Evolutionary conservation across 345 rosid species (phyloP), one percentile per base, ranked within the genome.

Genomic region (Populus alba): DNA sequence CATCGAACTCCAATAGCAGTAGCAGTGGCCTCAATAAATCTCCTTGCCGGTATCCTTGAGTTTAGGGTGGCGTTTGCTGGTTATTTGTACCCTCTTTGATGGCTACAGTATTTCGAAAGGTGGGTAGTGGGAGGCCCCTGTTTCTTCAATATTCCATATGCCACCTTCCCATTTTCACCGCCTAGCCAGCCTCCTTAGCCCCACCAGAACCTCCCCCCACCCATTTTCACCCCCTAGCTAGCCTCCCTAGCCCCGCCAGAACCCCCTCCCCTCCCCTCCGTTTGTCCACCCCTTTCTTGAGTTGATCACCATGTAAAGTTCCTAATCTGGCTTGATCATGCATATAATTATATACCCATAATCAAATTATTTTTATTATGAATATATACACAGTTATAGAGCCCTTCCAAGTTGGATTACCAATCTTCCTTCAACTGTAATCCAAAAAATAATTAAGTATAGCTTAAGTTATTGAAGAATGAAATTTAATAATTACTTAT

Each of bases 131-230:
- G 20, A 35, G 27, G 49, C 3, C 41, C 59, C 75, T 63, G 23
- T 45, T 75, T 62, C 75, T 31, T 76, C 75, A 69, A 27, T 27
- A 27, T 68, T 68, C 80, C 62, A 66, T 51, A 33, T 23, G 27
- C 65, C 77, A 7, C 66, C 16, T 10, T 53, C 55, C 69, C 7
- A 25, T 7, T 12, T 45, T 61, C 79, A 41, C 15, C 63, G 1
- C 27, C n/a, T 33, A 2, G 10, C 10, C 0, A 53, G 23, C 59
- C 59, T 20, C 81, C 43, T 6, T 10, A 12, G 18, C 63, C 80
- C 80, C 75, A 29, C 53, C 75, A 18, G 20, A 9, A 61, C 10
- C 35, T 49, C 10, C 35, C 27, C 2, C 7, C 15, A 17, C 3
- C 29, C 7, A 23, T 7, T 18, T 45, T 61, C 79, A 41, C 15